Conservation (phyloP, 148 eudicot species). For the Silene uniflora region DNA sequence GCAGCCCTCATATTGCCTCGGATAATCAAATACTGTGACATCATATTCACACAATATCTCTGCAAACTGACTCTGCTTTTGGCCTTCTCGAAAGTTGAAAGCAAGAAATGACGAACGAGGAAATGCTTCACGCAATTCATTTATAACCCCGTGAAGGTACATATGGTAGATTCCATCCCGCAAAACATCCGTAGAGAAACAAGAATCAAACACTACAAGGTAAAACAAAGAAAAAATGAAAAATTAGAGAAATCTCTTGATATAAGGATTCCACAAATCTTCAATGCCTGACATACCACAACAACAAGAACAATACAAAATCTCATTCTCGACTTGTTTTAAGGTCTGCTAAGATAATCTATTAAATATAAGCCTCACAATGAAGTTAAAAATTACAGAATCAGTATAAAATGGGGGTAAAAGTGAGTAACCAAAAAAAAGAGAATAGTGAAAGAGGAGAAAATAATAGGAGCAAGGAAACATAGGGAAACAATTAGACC, state of each 20-base stretch:
- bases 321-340: neutral
- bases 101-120: conserved; percentile 91
- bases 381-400: too few relatives aligned
- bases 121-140: conserved; percentile 77
- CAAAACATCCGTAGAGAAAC: conserved; percentile 92
- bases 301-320: neutral
- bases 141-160: conserved; percentile 80
- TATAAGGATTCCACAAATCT: neutral
- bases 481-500: neutral
- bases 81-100: conserved; percentile 97
- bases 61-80: conserved; percentile 84
- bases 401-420: neutral
- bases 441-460: neutral
- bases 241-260: neutral
- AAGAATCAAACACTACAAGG: conserved; percentile 93
- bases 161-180: conserved; percentile 86
- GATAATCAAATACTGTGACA: conserved; percentile 90
- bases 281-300: neutral
- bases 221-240: conserved; percentile 6
- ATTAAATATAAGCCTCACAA: too few relatives aligned
- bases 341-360: neutral
- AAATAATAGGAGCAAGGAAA: neutral
- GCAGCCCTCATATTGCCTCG: conserved; percentile 96
- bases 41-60: conserved; percentile 85
- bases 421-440: too few relatives aligned